A percentile compares a stretch with the other conserved stretches of the same genome.
phyloP scores from a whole-genome alignment of 768 basidiomycete genomes.

The Exidia glandulosa region DNA sequence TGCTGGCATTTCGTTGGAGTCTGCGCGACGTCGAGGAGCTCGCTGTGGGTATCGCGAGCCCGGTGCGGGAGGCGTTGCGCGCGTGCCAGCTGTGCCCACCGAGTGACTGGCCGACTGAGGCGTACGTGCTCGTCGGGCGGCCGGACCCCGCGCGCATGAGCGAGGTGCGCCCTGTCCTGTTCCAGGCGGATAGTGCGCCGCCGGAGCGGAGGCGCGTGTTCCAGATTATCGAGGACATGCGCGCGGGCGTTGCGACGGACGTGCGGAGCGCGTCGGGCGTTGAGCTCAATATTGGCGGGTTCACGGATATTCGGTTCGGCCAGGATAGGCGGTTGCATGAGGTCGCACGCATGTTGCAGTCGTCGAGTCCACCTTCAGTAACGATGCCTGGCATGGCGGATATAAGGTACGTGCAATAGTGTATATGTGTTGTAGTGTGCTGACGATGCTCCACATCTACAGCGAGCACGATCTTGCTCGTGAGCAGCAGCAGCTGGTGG shows the following conservation, averaged over 20 bases:
- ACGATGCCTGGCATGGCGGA: constrained; percentile 57
- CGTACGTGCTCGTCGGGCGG: constrained; percentile 60
- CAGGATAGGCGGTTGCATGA: constrained; percentile 86
- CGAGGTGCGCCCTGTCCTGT: background rate
- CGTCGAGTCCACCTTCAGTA: constrained; percentile 56
- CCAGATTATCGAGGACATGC: constrained; percentile 1
- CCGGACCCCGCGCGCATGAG: constrained; percentile 58
- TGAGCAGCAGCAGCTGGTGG: constrained; percentile 72
- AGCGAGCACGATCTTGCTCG: constrained; percentile 84
- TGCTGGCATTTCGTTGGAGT: constrained; percentile 39
- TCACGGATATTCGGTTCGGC: constrained; percentile 78
- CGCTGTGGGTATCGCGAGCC: constrained; percentile 62
- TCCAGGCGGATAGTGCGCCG: background rate
- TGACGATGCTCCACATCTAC: constrained; percentile 3
- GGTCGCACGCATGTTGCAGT: constrained; percentile 83
- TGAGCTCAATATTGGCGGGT: constrained; percentile 60
- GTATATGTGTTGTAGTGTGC: background rate
- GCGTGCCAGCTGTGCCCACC: constrained; percentile 74
- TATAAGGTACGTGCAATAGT: constrained; percentile 39
- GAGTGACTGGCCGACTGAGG: constrained; percentile 56
- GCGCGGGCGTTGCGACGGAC: background rate
- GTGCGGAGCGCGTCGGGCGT: constrained; percentile 38
- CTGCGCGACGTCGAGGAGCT: constrained; percentile 41
- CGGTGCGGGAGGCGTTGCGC: constrained; percentile 75
- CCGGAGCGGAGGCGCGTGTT: background rate